Evolutionary conservation across 176 grass and related monocot species (phyloP).

Genomic region (Bothriochloa decipiens): DNA sequence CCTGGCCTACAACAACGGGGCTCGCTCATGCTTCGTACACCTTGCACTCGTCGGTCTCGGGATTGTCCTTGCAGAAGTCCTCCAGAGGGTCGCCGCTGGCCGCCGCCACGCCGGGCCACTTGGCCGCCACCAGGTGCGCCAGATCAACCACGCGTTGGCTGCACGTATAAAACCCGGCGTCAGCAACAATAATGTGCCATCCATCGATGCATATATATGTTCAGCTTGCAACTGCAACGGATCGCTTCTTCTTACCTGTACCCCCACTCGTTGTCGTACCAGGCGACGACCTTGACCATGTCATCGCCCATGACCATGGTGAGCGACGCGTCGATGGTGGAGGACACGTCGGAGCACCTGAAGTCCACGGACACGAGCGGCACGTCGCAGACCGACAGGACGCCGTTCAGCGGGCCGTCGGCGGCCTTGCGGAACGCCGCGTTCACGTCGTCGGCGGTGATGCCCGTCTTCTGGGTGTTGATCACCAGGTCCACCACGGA

Average conservation of each 20-base stretch:
- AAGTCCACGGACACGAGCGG: conserved; percentile 97
- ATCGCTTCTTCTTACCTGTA: conserved; percentile 69
- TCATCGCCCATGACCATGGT: conserved; percentile 99
- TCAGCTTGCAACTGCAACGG: no score
- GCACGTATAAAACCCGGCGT: neutral
- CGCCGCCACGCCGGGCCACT: conserved; percentile 64
- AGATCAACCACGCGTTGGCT: conserved; percentile 96
- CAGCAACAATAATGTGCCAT: neutral
- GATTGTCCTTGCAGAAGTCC: conserved; percentile 92
- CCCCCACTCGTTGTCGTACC: conserved; percentile 99
- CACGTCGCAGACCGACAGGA: conserved; percentile 80
- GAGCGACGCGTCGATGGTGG: conserved; percentile 83
- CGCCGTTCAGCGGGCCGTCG: conserved; percentile 66
- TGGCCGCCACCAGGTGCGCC: conserved; percentile 86
- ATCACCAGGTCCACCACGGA: conserved; percentile 96
- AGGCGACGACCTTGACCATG: conserved; percentile 99
- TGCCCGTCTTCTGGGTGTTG: conserved; percentile 85
- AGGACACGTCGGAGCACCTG: conserved; percentile 86
- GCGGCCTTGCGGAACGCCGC: conserved; percentile 77
- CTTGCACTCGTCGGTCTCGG: conserved; percentile 90
- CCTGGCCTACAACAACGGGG: neutral
- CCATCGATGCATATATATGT: neutral
- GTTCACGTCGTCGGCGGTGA: conserved; percentile 88
- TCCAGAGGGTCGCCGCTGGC: conserved; percentile 87
- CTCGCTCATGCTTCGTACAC: conserved; percentile 63